These are phyloP conservation scores for Neurospora sp. DNA, from an alignment of 495 filamentous ascomycete genomes.

Conservation along the genomic window DNA sequence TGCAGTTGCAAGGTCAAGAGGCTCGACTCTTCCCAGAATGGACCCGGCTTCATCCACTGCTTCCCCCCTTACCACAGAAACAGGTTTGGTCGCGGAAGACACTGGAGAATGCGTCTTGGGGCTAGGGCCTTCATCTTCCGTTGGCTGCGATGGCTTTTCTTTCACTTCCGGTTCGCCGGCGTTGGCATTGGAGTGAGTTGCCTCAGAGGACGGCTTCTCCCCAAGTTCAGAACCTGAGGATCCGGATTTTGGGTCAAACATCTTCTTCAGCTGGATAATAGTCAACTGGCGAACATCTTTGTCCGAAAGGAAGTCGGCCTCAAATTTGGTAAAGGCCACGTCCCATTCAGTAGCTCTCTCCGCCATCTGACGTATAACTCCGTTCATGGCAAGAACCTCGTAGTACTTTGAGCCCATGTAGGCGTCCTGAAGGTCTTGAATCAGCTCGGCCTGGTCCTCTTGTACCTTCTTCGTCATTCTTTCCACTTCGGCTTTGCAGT, in stretches of 20 bases:
- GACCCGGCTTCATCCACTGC: constrained; percentile 8
- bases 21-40: constrained; percentile 47
- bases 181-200: constrained; percentile 7
- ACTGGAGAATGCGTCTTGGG: constrained; percentile 11
- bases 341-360: constrained; percentile 95
- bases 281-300: constrained; percentile 93
- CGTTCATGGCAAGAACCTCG: constrained; percentile 87
- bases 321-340: constrained; percentile 75
- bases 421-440: constrained; percentile 71
- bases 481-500: constrained; percentile 74
- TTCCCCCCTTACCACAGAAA: constrained; percentile 10
- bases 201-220: constrained; percentile 15
- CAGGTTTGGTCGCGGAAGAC: constrained; percentile 13
- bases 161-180: not conserved
- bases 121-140: not conserved
- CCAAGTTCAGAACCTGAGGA: constrained; percentile 12
- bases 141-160: not conserved
- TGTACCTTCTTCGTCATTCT: constrained; percentile 60
- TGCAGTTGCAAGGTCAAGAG: constrained; percentile 63
- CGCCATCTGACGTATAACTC: constrained; percentile 76
- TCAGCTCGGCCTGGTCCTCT: constrained; percentile 64
- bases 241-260: constrained; percentile 46
- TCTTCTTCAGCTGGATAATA: constrained; percentile 83
- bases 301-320: constrained; percentile 90
- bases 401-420: constrained; percentile 93